Conservation (phyloP, 1,284 basidiomycete genomes). For the Papiliotrema flavescens region DNA sequence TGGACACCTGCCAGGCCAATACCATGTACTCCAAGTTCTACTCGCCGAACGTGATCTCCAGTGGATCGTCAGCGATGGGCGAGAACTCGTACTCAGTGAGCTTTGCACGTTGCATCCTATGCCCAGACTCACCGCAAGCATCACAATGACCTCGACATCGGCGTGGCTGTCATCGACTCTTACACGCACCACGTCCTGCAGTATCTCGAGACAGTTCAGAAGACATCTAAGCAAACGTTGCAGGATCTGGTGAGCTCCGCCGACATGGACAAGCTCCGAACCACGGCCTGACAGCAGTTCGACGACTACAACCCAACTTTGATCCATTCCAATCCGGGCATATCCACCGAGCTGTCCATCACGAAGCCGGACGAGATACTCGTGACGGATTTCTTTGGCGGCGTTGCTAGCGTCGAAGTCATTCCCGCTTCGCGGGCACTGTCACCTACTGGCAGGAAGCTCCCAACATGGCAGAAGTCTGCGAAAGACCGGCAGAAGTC, state of each 20-base stretch:
- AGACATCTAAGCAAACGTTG: slow-evolving; percentile 76
- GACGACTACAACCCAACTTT: slow-evolving; percentile 67
- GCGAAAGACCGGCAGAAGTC: too few species aligned
- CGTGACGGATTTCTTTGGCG: slow-evolving; percentile 95
- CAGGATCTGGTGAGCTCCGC: slow-evolving; percentile 68
- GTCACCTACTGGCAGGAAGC: neutral
- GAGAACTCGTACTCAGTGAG: slow-evolving; percentile 92
- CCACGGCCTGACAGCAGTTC: slow-evolving; percentile 57
- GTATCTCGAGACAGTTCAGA: slow-evolving; percentile 88
- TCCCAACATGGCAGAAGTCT: neutral
- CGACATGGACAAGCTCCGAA: neutral
- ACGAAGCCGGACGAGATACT: slow-evolving; percentile 61
- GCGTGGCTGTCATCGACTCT: slow-evolving; percentile 91
- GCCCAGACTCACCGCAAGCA: slow-evolving; percentile 56
- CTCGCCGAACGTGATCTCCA: slow-evolving; percentile 91
- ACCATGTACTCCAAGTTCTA: slow-evolving; percentile 94
- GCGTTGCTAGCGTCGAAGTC: slow-evolving; percentile 76
- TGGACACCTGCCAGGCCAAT: slow-evolving; percentile 97
- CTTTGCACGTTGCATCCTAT: slow-evolving; percentile 9
- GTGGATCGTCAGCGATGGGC: slow-evolving; percentile 79
- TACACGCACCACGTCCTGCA: slow-evolving; percentile 90
- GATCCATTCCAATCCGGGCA: slow-evolving; percentile 80
- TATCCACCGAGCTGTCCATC: slow-evolving; percentile 77
- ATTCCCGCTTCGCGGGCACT: neutral
- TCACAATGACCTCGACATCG: slow-evolving; percentile 87